Percentiles rank a stretch among this genome's conserved stretches.
These are phyloP conservation scores for Paramecium tetraurelia DNA, from an alignment of 73 alveolate species.

Conservation along the genomic window DNA sequence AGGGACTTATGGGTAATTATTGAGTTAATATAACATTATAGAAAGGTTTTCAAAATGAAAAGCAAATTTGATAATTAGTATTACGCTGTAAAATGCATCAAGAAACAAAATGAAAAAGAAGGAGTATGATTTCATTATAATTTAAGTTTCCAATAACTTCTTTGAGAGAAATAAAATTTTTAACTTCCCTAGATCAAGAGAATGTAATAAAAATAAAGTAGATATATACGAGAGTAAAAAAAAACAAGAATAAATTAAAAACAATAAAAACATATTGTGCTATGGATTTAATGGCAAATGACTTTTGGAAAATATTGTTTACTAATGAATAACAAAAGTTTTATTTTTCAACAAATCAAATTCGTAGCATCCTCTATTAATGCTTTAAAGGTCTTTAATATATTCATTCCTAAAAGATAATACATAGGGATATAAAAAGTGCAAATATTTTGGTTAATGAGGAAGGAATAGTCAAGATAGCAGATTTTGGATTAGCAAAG, in stretches of 20 bases:
- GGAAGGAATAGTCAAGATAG: constrained; percentile 73
- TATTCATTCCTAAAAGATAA: constrained; percentile 69
- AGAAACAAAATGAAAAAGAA: background rate
- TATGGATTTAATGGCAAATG: constrained; percentile 21
- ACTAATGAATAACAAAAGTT: background rate
- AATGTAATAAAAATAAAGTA: constrained; percentile 3
- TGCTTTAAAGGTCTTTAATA: constrained; percentile 67
- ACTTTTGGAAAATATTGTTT: background rate
- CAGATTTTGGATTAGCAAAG: constrained; percentile 91
- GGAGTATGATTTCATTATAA: background rate
- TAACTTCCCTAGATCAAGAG: background rate
- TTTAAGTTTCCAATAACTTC: constrained; percentile 35
- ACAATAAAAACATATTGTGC: constrained; percentile 44
- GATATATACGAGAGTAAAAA: background rate
- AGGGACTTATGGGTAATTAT: constrained; percentile 40
- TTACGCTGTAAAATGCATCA: constrained; percentile 32
- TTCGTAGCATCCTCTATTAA: background rate
- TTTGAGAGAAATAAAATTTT: constrained; percentile 11
- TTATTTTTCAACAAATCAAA: background rate
- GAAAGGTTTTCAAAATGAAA: background rate
- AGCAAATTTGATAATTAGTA: background rate
- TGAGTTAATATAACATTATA: background rate
- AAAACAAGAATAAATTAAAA: background rate
- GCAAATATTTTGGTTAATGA: constrained; percentile 71
- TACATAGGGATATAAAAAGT: constrained; percentile 81